Conservation (phyloP, 2,329 filamentous ascomycete genomes). For the Apiospora pterosperma region DNA sequence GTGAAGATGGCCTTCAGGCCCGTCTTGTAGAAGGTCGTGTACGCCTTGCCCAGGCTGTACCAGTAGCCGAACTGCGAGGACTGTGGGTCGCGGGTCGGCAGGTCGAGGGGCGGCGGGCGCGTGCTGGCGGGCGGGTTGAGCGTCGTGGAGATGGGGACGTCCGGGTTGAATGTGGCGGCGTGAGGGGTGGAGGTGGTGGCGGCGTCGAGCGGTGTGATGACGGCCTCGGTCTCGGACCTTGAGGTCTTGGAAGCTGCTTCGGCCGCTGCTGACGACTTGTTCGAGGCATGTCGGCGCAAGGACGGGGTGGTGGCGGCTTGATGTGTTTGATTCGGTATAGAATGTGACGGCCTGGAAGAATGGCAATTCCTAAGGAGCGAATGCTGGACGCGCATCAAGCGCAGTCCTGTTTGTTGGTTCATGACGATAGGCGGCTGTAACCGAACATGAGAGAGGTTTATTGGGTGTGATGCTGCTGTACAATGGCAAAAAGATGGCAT, state of each 20-base stretch:
- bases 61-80: constrained; percentile 49
- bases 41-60: constrained; percentile 67
- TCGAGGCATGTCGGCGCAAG: not conserved
- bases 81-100: constrained; percentile 52
- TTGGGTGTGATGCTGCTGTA: not conserved
- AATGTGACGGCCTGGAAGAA: not conserved
- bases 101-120: constrained; percentile 64
- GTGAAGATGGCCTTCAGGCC: constrained; percentile 71
- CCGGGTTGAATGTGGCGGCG: not conserved
- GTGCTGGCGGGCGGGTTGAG: constrained; percentile 73
- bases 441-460: not conserved
- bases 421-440: not conserved
- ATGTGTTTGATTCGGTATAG: not conserved
- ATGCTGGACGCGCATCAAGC: constrained; percentile 6
- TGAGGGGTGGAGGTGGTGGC: not conserved
- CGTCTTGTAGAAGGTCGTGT: constrained; percentile 82
- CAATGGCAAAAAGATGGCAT: not conserved
- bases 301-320: not conserved
- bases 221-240: constrained; percentile 1
- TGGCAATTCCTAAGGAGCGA: constrained; percentile 1
- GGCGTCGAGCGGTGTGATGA: constrained; percentile 9
- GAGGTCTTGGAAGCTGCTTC: not conserved
- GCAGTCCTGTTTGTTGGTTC: constrained; percentile 9
- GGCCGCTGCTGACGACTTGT: not conserved
- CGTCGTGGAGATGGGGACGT: constrained; percentile 21